Evolutionary conservation across 768 basidiomycete genomes (phyloP).

Genomic region (Trametes elegans): DNA sequence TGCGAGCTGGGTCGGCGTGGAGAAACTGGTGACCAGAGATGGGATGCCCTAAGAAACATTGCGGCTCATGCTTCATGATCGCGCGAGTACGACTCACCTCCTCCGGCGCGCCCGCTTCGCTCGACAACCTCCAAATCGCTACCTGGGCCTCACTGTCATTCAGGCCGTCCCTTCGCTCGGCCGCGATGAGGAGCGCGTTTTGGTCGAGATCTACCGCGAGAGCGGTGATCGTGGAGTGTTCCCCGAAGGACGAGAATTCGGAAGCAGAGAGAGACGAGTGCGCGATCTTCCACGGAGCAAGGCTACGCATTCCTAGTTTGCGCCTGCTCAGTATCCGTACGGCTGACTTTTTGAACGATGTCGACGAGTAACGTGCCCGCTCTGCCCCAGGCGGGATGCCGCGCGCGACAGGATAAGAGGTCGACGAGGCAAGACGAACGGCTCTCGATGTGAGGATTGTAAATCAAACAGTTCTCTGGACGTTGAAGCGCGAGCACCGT

Average conservation of each 20-base stretch:
- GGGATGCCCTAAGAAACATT: conserved; percentile 8
- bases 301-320: conserved; percentile 23
- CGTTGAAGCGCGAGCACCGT: too few species aligned
- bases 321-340: too few species aligned
- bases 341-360: too few species aligned
- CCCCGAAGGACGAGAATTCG: conserved; percentile 3
- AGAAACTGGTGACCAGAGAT: conserved; percentile 18
- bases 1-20: conserved; percentile 14
- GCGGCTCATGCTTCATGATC: background rate
- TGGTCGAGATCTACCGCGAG: conserved; percentile 64
- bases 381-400: too few species aligned
- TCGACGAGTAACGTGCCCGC: too few species aligned
- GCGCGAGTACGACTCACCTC: conserved; percentile 2
- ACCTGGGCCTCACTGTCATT: conserved; percentile 43
- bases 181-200: conserved; percentile 54
- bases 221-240: conserved; percentile 4
- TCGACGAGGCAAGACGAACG: too few species aligned
- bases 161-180: conserved; percentile 44
- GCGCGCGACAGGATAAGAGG: too few species aligned
- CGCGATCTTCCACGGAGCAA: conserved; percentile 4
- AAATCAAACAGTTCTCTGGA: too few species aligned
- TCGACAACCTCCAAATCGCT: conserved; percentile 49
- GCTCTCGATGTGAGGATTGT: too few species aligned
- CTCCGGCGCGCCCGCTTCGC: background rate
- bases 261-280: conserved; percentile 2